Base-by-base conservation (phyloP, 805 yeast genomes). In the Kodamaea fukazawae region DNA sequence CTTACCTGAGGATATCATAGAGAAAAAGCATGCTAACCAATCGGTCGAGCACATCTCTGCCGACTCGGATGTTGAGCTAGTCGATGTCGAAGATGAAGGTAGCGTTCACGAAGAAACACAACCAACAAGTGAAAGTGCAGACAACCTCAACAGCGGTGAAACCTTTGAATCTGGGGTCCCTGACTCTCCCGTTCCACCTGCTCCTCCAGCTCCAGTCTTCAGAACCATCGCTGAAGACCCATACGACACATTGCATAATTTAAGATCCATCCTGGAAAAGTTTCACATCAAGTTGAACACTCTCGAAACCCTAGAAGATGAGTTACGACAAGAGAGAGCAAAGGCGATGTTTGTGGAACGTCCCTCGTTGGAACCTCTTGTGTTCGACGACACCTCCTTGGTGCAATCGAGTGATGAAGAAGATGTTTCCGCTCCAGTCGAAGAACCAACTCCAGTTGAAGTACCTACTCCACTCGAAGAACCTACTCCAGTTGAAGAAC, bases 261-360 rank as follows among this genome's bases (percentile, higher is more conserved):
- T 60, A 26, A 49, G 48, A 40, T 56, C 49, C 22, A 51, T 54
- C 1, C 65, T 61, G 38, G 34, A 36, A 9, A 58, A 52, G 37
- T 58, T 46, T 35, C 45, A 57, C 25, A 45, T 61, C 9, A 49
- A 47, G 25, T 45, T 61, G 22, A 40, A 43, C 7, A 45, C 49
- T 3, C 50, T 52, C 13, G 41, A 42, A 13, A 51, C 47, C 2
- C 34, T 58, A 14, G 58, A 57, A 34, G 41, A 41, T 9, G 48
- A 49, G 23, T 27, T 48, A 4, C 16, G 13, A 15, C 28, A 25
- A 13, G 30, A 32, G 18, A 34, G 25, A 28, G 37, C 37, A 7
- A 22, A 27, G n/a, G 31, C 23, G 7, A 28, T 34, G 30, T 18
- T 28, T 34, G 26, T 34, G 3, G 31, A 34, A 11, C 23, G 13